phyloP scores from a whole-genome alignment of 2,329 filamentous ascomycete genomes.

The Calycina herbarum region DNA sequence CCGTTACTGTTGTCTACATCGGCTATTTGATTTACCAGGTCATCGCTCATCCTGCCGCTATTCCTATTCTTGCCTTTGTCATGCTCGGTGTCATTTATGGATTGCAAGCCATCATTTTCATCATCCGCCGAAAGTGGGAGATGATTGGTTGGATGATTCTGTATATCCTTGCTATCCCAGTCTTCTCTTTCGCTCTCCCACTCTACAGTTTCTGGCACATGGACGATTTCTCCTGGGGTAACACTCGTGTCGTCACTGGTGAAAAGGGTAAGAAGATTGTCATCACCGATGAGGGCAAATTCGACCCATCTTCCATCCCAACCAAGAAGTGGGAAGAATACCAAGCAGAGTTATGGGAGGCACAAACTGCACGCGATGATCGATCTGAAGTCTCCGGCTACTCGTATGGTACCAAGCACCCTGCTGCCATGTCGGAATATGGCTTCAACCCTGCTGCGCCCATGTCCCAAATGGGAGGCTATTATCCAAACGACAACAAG shows the following conservation, averaged over 20 bases:
- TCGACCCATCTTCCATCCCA: slow-evolving; percentile 88
- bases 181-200: slow-evolving; percentile 88
- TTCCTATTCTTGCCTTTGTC: slow-evolving; percentile 86
- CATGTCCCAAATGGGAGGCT: slow-evolving; percentile 41
- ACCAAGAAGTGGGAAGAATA: slow-evolving; percentile 99
- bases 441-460: slow-evolving; percentile 57
- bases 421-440: slow-evolving; percentile 64
- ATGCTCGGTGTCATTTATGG: slow-evolving; percentile 95
- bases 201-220: slow-evolving; percentile 98
- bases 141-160: slow-evolving; percentile 99
- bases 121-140: slow-evolving; percentile 94
- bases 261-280: slow-evolving; percentile 91
- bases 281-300: slow-evolving; percentile 96
- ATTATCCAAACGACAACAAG: slow-evolving; percentile 35
- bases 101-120: slow-evolving; percentile 96
- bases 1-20: slow-evolving; percentile 87
- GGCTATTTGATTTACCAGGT: slow-evolving; percentile 82
- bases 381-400: slow-evolving; percentile 89
- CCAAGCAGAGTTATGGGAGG: slow-evolving; percentile 95
- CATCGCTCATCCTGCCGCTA: slow-evolving; percentile 56
- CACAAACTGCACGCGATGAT: slow-evolving; percentile 72
- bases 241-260: slow-evolving; percentile 94
- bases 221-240: slow-evolving; percentile 99
- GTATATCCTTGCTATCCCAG: slow-evolving; percentile 85
- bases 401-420: slow-evolving; percentile 87